Percentiles rank a stretch among this genome's conserved stretches.
Conservation (phyloP, 768 basidiomycete genomes). For the Xerocomus brunneocitrinus region DNA sequence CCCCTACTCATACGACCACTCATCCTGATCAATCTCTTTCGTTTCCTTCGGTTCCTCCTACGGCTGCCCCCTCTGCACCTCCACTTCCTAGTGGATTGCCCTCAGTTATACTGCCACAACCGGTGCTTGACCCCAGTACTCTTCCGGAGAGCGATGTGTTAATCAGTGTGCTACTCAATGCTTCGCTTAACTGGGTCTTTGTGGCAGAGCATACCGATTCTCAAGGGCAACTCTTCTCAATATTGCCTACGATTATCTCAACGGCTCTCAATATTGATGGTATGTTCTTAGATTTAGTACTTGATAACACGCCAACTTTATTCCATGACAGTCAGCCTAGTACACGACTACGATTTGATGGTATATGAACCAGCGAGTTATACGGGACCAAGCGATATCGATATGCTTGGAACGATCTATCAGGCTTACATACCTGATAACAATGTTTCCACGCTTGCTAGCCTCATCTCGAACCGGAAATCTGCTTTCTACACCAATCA, state of each 20-base stretch:
- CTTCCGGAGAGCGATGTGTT: conserved; percentile 39
- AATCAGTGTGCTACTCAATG: conserved; percentile 64
- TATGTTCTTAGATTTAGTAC: conserved; percentile 24
- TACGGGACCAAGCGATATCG: conserved; percentile 40
- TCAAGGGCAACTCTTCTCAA: conserved; percentile 74
- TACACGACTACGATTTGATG: conserved; percentile 55
- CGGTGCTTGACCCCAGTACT: conserved; percentile 20
- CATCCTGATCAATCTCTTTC: conserved; percentile 38
- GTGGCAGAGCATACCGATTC: conserved; percentile 55
- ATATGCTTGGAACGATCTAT: conserved; percentile 62
- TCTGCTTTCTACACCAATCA: conserved; percentile 64
- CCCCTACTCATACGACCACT: conserved; percentile 23
- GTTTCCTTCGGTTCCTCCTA: conserved; percentile 16
- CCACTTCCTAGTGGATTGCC: conserved; percentile 60
- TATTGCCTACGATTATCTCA: conserved; percentile 50
- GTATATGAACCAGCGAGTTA: conserved; percentile 66
- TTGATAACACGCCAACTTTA: conserved; percentile 20
- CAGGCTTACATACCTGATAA: conserved; percentile 61
- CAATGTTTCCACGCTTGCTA: conserved; percentile 56
- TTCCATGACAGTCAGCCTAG: conserved; percentile 33
- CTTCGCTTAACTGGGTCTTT: conserved; percentile 61
- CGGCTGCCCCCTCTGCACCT: conserved; percentile 23
- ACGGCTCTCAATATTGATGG: conserved; percentile 41
- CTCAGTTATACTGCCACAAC: conserved; percentile 49
- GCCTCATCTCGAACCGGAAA: conserved; percentile 54